These are phyloP conservation scores for Pleurostoma richardsiae DNA, from an alignment of 2,329 filamentous ascomycete species.

Conservation along the genomic window DNA sequence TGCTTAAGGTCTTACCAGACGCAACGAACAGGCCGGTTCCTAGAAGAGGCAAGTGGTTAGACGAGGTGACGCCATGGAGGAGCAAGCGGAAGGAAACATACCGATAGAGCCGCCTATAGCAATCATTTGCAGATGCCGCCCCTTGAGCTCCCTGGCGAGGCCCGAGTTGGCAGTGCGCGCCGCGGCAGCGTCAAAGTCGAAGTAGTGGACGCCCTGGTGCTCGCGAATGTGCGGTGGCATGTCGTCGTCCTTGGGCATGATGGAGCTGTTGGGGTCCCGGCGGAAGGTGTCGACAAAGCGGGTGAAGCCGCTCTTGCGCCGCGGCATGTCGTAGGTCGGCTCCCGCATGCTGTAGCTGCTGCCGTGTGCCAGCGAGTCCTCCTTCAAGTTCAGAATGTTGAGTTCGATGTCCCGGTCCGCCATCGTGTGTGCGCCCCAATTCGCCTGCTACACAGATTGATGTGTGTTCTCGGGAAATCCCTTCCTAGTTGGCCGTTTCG, in stretches of 20 bases:
- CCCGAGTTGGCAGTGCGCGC: conserved; percentile 72
- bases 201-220: conserved; percentile 42
- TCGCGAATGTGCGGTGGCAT: conserved; percentile 16
- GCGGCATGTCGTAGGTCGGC: conserved; percentile 34
- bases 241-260: conserved; percentile 33
- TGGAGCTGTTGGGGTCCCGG: conserved; percentile 48
- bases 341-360: conserved; percentile 48
- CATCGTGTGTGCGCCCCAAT: neutral
- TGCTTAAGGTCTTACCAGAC: conserved; percentile 64
- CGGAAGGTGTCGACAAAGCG: conserved; percentile 58
- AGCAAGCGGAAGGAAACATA: conserved; percentile 20
- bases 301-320: conserved; percentile 21
- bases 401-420: conserved; percentile 43
- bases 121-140: conserved; percentile 93
- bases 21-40: conserved; percentile 84
- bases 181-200: conserved; percentile 53
- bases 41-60: conserved; percentile 17
- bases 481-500: too few species aligned
- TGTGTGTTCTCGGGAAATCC: too few species aligned
- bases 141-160: conserved; percentile 72
- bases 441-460: neutral
- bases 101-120: conserved; percentile 90
- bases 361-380: conserved; percentile 47
- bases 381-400: conserved; percentile 53
- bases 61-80: too few species aligned